phyloP scores from a whole-genome alignment of 2,329 filamentous ascomycete species.

The Monosporascus sp. region DNA sequence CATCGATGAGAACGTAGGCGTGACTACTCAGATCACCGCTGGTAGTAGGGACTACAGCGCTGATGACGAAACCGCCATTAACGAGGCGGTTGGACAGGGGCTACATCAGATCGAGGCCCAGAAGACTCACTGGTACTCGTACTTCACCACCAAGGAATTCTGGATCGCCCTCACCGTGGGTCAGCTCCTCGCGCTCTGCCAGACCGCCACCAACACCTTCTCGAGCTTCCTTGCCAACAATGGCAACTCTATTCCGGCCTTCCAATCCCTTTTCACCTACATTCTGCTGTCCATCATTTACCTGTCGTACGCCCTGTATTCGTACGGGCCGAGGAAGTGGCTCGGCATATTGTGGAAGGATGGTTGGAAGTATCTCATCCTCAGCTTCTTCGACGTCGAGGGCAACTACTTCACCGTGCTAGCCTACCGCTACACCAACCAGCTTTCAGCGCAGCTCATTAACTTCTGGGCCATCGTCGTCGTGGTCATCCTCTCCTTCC shows the following conservation, averaged over 20 bases:
- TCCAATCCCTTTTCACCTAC: slow-evolving; percentile 96
- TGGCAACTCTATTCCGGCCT: slow-evolving; percentile 81
- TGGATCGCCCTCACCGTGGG: slow-evolving; percentile 78
- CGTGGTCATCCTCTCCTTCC: slow-evolving; percentile 79
- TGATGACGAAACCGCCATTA: slow-evolving; percentile 13
- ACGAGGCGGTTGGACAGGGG: slow-evolving; percentile 42
- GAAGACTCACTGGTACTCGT: slow-evolving; percentile 60
- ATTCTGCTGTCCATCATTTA: slow-evolving; percentile 77
- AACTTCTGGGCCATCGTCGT: slow-evolving; percentile 98
- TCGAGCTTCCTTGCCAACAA: slow-evolving; percentile 62
- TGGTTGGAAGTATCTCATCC: slow-evolving; percentile 91
- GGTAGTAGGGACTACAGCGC: slow-evolving; percentile 12
- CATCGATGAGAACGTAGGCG: slow-evolving; percentile 15
- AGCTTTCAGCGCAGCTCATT: slow-evolving; percentile 88
- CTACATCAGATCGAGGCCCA: slow-evolving; percentile 50
- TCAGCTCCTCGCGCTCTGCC: slow-evolving; percentile 81
- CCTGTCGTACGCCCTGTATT: slow-evolving; percentile 71
- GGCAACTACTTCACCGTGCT: slow-evolving; percentile 98
- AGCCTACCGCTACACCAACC: slow-evolving; percentile 87
- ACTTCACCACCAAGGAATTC: slow-evolving; percentile 80
- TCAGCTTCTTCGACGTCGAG: slow-evolving; percentile 89
- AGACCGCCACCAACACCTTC: slow-evolving; percentile 90
- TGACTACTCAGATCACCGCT: slow-evolving; percentile 21
- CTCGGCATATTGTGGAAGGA: slow-evolving; percentile 57
- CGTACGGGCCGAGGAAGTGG: slow-evolving; percentile 72